Evolutionary conservation across 306 rosid species (phyloP), one percentile per base, ranked within the genome.

Genomic region (Cucumis hystrix): DNA sequence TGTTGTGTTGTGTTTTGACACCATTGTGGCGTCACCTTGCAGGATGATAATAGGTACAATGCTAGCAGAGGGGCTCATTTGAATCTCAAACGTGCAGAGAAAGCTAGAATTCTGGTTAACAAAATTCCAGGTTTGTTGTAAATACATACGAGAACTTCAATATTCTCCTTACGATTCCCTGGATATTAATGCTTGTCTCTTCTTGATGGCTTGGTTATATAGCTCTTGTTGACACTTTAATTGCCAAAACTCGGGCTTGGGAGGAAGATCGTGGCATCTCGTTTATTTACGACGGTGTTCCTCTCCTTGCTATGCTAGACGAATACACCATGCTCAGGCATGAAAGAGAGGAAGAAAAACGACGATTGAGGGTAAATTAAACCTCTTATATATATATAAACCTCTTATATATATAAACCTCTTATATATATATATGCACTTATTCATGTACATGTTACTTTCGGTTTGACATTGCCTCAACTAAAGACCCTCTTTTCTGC

Each of bases 21-120:
- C 66, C 10, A 45, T 10, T 77, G 73, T 77, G 61, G 72, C 60
- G 47, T 77, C 58, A 28, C 60, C 52, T 78, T 67, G 75, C 92
- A 96, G 99, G 99, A 96, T 78, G 97, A 96, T n/a, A 96, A 96
- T 88, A 96, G 99, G 87, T 96, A 96, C 20, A 96, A 96, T 86
- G 96, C 97, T 43, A 96, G 99, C 84, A 88, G 99, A 85, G 99
- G 99, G 65, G 99, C 99, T n/a, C 99, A 96, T 85, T 80, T 96
- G 78, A 96, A 91, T 88, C 97, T 96, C 80, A 96, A 96, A 81
- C 97, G 99, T 75, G 99, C 99, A 15, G 99, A 96, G 85, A 96
- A 89, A 83, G 98, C 99, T 63, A 89, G 99, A 76, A 85, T 96
- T 84, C 79, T 96, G 83, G 99, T 96, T 79, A 96, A 92, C 85